Conservation (phyloP, 805 yeast genomes). For the Lipomyces sp. region DNA sequence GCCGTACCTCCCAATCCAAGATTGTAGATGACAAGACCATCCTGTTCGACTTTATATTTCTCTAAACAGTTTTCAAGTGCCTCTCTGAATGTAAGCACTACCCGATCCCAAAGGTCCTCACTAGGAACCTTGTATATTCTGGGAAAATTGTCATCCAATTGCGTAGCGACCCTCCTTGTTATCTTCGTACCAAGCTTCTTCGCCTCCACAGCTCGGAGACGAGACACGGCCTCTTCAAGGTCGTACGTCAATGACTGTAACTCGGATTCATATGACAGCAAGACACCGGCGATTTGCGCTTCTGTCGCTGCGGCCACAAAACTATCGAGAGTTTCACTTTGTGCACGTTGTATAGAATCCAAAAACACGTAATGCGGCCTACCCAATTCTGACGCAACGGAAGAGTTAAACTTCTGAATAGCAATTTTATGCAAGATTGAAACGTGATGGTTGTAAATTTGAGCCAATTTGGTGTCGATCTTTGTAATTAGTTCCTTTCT, state of each 20-base stretch:
- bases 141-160: slow-evolving; percentile 33
- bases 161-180: slow-evolving; percentile 17
- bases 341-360: slow-evolving; percentile 42
- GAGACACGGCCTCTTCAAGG: slow-evolving; percentile 44
- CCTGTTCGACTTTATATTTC: slow-evolving; percentile 27
- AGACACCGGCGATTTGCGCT: slow-evolving; percentile 45
- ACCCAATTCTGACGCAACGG: slow-evolving; percentile 25
- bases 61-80: slow-evolving; percentile 43
- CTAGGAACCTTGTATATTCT: slow-evolving; percentile 24
- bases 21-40: slow-evolving; percentile 50
- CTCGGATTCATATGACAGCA: slow-evolving; percentile 46
- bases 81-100: slow-evolving; percentile 47
- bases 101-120: slow-evolving; percentile 64
- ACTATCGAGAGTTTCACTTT: slow-evolving; percentile 33
- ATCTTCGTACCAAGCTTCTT: slow-evolving; percentile 46
- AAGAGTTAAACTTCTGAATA: slow-evolving; percentile 42
- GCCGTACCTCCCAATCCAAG: slow-evolving; percentile 63
- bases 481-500: slow-evolving; percentile 54
- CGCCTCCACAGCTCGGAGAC: slow-evolving; percentile 50
- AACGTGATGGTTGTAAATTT: slow-evolving; percentile 53
- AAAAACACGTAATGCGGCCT: slow-evolving; percentile 37
- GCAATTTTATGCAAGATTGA: slow-evolving; percentile 48
- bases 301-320: slow-evolving; percentile 48
- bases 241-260: slow-evolving; percentile 45
- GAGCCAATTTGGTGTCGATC: slow-evolving; percentile 54